A percentile compares a stretch with the other conserved stretches of the same genome.
Conservation (phyloP, 176 grass and related monocot genomes). For the Leersia perrieri region DNA sequence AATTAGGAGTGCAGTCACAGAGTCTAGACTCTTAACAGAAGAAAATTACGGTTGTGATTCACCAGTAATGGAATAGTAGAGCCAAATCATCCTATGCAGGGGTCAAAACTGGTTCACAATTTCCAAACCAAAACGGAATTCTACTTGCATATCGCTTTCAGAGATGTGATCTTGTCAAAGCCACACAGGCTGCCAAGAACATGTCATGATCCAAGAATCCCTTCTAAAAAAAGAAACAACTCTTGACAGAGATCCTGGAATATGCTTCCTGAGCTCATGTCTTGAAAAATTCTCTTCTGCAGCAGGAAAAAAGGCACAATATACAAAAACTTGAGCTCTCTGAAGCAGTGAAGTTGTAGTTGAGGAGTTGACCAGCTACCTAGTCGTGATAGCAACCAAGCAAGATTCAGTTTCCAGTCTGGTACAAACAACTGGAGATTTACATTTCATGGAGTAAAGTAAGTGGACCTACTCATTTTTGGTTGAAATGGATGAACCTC, state of each 20-base stretch:
- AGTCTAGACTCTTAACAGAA: no score
- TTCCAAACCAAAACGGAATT: background rate
- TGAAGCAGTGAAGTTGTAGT: background rate
- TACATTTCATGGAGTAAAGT: background rate
- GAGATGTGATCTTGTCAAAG: background rate
- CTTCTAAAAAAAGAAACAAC: background rate
- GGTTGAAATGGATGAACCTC: background rate
- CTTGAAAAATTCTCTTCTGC: background rate
- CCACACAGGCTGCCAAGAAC: background rate
- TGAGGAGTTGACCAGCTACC: background rate
- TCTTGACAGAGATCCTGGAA: background rate
- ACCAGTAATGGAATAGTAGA: background rate
- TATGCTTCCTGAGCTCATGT: background rate
- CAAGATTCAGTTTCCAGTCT: background rate
- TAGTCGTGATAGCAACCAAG: background rate
- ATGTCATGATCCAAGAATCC: constrained; percentile 8
- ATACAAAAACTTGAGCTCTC: background rate
- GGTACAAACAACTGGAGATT: background rate
- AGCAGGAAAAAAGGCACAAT: background rate
- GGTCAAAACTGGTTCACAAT: background rate
- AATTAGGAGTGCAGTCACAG: background rate
- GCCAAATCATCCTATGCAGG: background rate
- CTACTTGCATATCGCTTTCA: background rate
- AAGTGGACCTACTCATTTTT: background rate
- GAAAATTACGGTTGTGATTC: background rate